These are phyloP conservation scores for Ilex aquifolium DNA, from an alignment of 257 asterid genomes.

Conservation along the genomic window DNA sequence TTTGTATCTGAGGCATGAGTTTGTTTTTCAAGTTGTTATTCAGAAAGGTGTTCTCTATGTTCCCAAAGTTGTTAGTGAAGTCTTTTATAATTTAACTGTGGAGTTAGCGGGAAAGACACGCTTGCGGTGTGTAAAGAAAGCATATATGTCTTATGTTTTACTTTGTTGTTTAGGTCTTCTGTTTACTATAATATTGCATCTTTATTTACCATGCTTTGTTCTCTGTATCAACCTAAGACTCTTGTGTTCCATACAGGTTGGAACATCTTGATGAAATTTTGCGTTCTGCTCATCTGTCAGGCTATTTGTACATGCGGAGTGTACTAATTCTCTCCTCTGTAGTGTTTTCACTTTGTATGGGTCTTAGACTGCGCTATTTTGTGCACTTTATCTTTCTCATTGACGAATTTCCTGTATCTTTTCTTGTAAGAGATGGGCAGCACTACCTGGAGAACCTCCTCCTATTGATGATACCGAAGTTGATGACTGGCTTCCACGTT, in stretches of 20 bases:
- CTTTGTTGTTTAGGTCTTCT: not conserved
- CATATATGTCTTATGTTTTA: not conserved
- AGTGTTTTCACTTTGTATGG: conserved; percentile 1
- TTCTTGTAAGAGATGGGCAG: conserved; percentile 70
- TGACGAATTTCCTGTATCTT: conserved; percentile 3
- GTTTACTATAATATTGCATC: not conserved
- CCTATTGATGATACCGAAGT: conserved; percentile 82
- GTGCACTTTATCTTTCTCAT: not conserved
- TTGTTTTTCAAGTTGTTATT: too few relatives aligned
- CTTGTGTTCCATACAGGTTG: conserved; percentile 39
- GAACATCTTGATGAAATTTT: conserved; percentile 87
- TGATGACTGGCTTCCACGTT: conserved; percentile 95
- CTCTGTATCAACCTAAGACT: not conserved
- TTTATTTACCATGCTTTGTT: not conserved
- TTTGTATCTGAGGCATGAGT: too few relatives aligned
- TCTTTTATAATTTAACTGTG: too few relatives aligned
- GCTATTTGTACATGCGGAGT: conserved; percentile 73
- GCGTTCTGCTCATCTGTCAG: conserved; percentile 78
- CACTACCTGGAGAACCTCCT: conserved; percentile 88
- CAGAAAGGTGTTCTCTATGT: too few relatives aligned
- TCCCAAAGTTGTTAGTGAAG: too few relatives aligned
- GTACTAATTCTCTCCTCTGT: conserved; percentile 25
- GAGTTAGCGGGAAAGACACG: too few relatives aligned
- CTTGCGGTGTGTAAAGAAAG: not conserved
- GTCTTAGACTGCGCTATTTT: not conserved